Evolutionary conservation across 306 rosid species (phyloP), one percentile per base, ranked within the genome.

Genomic region (Coriaria nepalensis): DNA sequence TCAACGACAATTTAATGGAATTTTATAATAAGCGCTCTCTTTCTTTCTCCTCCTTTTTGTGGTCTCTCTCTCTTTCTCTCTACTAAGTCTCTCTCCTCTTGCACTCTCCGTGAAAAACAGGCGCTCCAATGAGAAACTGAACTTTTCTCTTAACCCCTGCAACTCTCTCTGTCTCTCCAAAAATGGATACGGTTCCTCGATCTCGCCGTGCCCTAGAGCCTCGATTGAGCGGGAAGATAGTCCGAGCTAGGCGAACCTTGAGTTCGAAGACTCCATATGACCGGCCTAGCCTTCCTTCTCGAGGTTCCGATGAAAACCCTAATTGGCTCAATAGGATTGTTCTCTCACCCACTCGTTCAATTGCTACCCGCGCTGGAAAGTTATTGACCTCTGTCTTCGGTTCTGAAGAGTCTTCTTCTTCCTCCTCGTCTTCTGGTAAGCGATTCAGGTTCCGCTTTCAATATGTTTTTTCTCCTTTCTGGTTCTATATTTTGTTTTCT

Each of bases 331-430:
- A 86, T 5, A 78, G 74, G 66, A 57, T 83, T 59, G 63, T 87
- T 12, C 34, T 69, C 42, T 78, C 81, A 0, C 93, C 96, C 2
- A 62, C 93, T 63, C 87, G 74, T 12, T 56, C 67, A 49, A 55
- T 87, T 55, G 93, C 82, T 55, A 53, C 65, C 7, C 80, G 90
- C 43, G 93, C 96, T 43, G 95, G 96, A 8, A 88, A 83, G 54
- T 53, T 81, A 7, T 6, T 88, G 11, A 61, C 83, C 38, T 40
- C 88, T 4, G 95, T 66, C 20, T 63, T 88, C 62, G 67, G 72
- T 60, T 68, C 80, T 37, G 78, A 73, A 29, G 54, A 83, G 0
- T 68, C 56, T 4, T 53, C 76, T 33, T 62, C 73, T 6, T 81
- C 86, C 0, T 50, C 74, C 4, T 77, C 77, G 34, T 73, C 78